phyloP scores from a whole-genome alignment of 768 basidiomycete genomes.

The Coprinopsis marcescibilis region DNA sequence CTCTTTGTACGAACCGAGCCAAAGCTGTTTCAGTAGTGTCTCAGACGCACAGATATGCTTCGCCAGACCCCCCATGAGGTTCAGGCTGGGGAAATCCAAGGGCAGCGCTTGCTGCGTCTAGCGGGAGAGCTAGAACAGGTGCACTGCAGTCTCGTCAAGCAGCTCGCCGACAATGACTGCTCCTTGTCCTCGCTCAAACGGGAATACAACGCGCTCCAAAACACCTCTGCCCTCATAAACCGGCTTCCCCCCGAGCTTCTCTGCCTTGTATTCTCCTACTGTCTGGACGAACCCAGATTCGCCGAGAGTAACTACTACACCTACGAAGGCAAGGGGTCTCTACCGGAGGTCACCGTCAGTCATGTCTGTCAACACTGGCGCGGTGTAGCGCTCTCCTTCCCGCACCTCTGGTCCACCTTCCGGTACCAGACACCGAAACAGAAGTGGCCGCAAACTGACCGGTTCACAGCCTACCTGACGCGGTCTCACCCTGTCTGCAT shows the following conservation, averaged over 20 bases:
- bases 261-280: slow-evolving; percentile 9
- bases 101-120: neutral
- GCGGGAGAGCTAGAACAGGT: neutral
- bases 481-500: slow-evolving; percentile 3
- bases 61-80: slow-evolving; percentile 1
- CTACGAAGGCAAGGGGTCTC: neutral
- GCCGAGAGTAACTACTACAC: neutral
- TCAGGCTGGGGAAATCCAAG: slow-evolving; percentile 3
- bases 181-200: neutral
- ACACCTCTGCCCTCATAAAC: slow-evolving; percentile 7
- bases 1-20: neutral
- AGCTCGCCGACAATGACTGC: slow-evolving; percentile 3
- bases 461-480: slow-evolving; percentile 3
- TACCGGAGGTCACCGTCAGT: slow-evolving; percentile 12
- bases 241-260: slow-evolving; percentile 9
- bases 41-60: slow-evolving; percentile 3
- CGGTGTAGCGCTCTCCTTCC: slow-evolving; percentile 18
- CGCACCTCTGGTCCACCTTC: slow-evolving; percentile 22
- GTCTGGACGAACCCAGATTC: neutral
- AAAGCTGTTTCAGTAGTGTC: no score
- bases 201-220: slow-evolving; percentile 4
- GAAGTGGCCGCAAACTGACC: slow-evolving; percentile 3
- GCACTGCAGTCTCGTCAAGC: neutral
- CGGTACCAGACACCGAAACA: slow-evolving; percentile 8
- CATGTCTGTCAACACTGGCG: slow-evolving; percentile 26